These are phyloP conservation scores for Chlamydomonas incerta DNA, from an alignment of 139 green algal species.

Conservation along the genomic window DNA sequence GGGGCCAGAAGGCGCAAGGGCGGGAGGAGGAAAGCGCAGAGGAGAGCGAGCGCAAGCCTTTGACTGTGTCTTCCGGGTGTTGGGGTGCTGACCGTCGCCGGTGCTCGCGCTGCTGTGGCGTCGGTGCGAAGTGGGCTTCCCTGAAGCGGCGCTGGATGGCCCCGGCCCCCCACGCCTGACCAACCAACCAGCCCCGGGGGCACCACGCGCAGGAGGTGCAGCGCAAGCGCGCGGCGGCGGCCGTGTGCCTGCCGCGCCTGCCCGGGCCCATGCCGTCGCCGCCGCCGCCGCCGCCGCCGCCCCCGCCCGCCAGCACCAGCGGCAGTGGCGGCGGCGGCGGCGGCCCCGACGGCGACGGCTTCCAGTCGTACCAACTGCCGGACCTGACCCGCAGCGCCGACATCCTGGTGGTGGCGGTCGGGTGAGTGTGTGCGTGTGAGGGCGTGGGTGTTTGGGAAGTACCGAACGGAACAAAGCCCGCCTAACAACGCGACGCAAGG, in stretches of 20 bases:
- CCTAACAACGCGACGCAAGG: too few relatives aligned
- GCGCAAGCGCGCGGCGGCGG: conserved; percentile 43
- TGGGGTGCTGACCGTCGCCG: too few relatives aligned
- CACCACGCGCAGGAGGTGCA: conserved; percentile 30
- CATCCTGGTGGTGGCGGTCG: conserved; percentile 86
- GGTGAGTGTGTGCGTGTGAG: conserved; percentile 34
- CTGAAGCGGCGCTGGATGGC: too few relatives aligned
- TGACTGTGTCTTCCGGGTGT: too few relatives aligned
- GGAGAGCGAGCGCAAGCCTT: too few relatives aligned
- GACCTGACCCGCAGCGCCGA: conserved; percentile 74
- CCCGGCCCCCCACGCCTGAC: too few relatives aligned
- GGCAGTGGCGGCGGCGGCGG: background rate
- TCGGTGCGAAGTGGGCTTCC: too few relatives aligned
- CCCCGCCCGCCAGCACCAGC: background rate
- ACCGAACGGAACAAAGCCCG: too few relatives aligned
- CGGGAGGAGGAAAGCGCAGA: background rate
- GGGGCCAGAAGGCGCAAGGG: background rate
- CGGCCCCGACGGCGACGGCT: background rate
- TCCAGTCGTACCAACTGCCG: conserved; percentile 57
- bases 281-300: background rate
- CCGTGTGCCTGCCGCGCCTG: conserved; percentile 59
- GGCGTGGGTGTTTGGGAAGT: too few relatives aligned
- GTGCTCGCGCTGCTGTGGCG: too few relatives aligned
- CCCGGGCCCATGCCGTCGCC: conserved; percentile 46
- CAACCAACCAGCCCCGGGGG: too few relatives aligned